phyloP scores from a whole-genome alignment of 768 basidiomycete genomes.

The Daedalea quercina region DNA sequence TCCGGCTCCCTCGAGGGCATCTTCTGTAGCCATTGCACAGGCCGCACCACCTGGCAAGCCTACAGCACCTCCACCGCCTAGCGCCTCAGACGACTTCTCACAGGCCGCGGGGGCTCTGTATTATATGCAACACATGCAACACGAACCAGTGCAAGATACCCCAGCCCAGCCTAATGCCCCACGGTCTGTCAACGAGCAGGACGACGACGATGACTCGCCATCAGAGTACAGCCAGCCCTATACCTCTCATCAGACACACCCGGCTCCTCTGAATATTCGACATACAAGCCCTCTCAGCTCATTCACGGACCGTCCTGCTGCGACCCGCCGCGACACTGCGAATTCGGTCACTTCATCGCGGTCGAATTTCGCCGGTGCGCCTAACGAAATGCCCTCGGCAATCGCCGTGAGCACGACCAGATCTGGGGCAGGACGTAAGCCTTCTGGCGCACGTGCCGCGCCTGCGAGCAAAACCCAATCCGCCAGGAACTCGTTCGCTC shows the following conservation, averaged over 20 bases:
- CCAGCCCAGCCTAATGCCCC: slow-evolving; percentile 17
- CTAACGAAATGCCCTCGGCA: not conserved
- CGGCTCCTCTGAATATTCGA: slow-evolving; percentile 5
- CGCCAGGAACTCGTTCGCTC: slow-evolving; percentile 10
- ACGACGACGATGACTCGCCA: slow-evolving; percentile 32
- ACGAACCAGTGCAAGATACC: slow-evolving; percentile 15
- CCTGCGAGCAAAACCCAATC: slow-evolving; percentile 26
- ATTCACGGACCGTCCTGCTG: not conserved
- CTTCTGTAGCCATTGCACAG: slow-evolving; percentile 8
- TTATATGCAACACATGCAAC: slow-evolving; percentile 57
- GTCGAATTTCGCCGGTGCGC: slow-evolving; percentile 1
- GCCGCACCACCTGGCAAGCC: slow-evolving; percentile 23
- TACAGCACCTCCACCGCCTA: slow-evolving; percentile 12
- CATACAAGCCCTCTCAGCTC: slow-evolving; percentile 8
- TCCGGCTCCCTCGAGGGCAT: not conserved
- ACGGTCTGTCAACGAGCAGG: slow-evolving; percentile 17
- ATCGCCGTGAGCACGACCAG: slow-evolving; percentile 14
- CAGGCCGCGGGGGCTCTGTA: slow-evolving; percentile 60
- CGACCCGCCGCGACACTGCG: not conserved
- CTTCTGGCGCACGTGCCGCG: slow-evolving; percentile 78
- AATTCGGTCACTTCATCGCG: slow-evolving; percentile 1
- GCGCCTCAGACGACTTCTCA: slow-evolving; percentile 31
- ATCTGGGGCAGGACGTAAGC: slow-evolving; percentile 50
- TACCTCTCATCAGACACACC: slow-evolving; percentile 12
- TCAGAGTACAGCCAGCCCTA: slow-evolving; percentile 18